A percentile compares a stretch with the other conserved stretches of the same genome.
phyloP scores from a whole-genome alignment of 192 early-diverging fungal genomes.

The Borealophlyctis nickersoniae region DNA sequence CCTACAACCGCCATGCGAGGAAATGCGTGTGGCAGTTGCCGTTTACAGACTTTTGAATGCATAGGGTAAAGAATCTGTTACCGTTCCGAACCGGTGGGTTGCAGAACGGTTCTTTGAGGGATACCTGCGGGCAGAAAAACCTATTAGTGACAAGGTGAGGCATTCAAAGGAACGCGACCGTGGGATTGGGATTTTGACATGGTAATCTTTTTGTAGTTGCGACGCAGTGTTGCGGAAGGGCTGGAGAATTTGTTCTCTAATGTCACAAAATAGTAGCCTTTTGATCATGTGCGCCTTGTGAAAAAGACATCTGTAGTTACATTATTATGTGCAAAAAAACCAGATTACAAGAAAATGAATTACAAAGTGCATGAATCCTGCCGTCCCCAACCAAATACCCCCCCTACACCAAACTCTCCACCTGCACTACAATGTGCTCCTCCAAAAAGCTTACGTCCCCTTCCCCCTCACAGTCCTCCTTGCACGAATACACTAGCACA shows the following conservation, averaged over 20 bases:
- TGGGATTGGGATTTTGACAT: not conserved
- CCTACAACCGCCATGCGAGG: too few relatives aligned
- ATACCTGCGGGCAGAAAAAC: constrained; percentile 33
- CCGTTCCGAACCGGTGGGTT: constrained; percentile 28
- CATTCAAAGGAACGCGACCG: not conserved
- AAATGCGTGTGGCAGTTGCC: too few relatives aligned
- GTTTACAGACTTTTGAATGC: too few relatives aligned
- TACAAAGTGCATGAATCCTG: too few relatives aligned
- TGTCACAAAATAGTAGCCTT: too few relatives aligned
- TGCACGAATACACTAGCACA: constrained; percentile 75
- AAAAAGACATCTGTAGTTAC: too few relatives aligned
- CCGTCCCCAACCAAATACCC: too few relatives aligned
- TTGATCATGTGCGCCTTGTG: too few relatives aligned
- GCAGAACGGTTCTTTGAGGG: constrained; percentile 35
- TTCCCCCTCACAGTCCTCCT: constrained; percentile 64
- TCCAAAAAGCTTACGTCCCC: constrained; percentile 52
- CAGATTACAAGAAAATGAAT: too few relatives aligned
- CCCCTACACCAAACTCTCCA: constrained; percentile 28
- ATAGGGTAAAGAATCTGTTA: constrained; percentile 19
- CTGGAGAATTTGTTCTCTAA: too few relatives aligned
- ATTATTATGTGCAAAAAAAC: too few relatives aligned
- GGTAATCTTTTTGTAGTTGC: not conserved
- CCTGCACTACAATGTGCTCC: constrained; percentile 46
- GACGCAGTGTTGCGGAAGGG: not conserved
- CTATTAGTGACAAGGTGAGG: constrained; percentile 26